phyloP scores from a whole-genome alignment of 169 alveolate species.

The Perkinsus olseni region DNA sequence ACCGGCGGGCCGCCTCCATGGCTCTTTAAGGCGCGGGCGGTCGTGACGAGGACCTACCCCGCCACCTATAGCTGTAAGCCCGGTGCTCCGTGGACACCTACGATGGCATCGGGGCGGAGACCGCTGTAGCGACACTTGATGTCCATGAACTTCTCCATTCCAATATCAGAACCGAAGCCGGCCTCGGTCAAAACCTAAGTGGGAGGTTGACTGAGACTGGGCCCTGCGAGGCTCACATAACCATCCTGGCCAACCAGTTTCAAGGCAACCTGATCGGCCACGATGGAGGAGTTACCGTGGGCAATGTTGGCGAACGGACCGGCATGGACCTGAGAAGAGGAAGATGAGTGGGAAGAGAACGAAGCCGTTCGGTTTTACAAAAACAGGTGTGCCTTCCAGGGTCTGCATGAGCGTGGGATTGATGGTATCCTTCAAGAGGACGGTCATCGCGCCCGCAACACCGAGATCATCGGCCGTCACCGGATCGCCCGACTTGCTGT shows the following conservation, averaged over 20 bases:
- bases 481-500: background rate
- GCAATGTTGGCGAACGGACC: slow-evolving; percentile 22
- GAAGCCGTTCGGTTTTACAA: background rate
- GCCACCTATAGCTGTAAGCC: background rate
- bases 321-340: background rate
- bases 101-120: background rate
- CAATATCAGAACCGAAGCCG: slow-evolving; percentile 12
- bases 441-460: slow-evolving; percentile 11
- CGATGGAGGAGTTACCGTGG: slow-evolving; percentile 6
- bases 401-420: slow-evolving; percentile 12
- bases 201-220: background rate
- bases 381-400: slow-evolving; percentile 11
- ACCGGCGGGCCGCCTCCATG: background rate
- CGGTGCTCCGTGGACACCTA: background rate
- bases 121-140: slow-evolving; percentile 13
- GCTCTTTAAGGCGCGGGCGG: background rate
- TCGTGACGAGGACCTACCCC: background rate
- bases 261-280: slow-evolving; percentile 2
- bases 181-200: background rate
- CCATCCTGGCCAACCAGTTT: slow-evolving; percentile 1
- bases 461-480: slow-evolving; percentile 10
- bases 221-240: background rate
- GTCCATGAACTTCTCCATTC: slow-evolving; percentile 7
- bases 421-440: slow-evolving; percentile 9
- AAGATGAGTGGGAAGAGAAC: background rate